Conservation (phyloP, 768 basidiomycete species). For the Pleurotus giganteus region DNA sequence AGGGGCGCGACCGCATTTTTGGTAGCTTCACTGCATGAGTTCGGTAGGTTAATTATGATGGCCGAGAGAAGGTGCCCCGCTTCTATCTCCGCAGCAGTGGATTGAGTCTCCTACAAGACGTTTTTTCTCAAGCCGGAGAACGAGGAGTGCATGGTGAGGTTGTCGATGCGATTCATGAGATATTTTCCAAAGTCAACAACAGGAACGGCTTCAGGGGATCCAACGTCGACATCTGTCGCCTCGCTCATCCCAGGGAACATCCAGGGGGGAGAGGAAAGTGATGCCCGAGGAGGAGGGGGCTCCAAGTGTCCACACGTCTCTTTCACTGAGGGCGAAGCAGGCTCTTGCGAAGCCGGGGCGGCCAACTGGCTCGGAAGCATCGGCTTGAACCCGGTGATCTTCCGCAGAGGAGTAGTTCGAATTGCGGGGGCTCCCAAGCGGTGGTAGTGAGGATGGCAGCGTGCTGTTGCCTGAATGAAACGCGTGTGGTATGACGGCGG, state of each 20-base stretch:
- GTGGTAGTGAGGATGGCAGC: neutral
- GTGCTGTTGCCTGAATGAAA: neutral
- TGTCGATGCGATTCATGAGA: conserved; percentile 39
- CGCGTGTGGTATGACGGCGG: neutral
- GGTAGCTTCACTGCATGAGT: neutral
- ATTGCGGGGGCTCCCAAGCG: conserved; percentile 13
- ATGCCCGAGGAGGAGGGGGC: conserved; percentile 32
- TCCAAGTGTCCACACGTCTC: conserved; percentile 22
- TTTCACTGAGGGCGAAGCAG: neutral
- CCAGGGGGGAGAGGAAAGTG: conserved; percentile 36
- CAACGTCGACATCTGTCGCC: conserved; percentile 26
- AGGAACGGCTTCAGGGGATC: conserved; percentile 29
- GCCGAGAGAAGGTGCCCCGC: conserved; percentile 4
- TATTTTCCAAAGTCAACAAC: conserved; percentile 39
- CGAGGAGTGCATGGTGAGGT: conserved; percentile 22
- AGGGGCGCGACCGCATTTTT: neutral
- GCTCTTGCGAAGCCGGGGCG: conserved; percentile 5
- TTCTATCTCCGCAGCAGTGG: neutral
- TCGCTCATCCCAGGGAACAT: conserved; percentile 31
- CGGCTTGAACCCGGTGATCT: conserved; percentile 20
- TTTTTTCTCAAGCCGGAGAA: conserved; percentile 14
- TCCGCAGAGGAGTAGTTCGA: conserved; percentile 15
- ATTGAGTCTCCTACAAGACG: neutral
- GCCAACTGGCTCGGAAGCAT: conserved; percentile 13
- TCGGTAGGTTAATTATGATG: conserved; percentile 1